Evolutionary conservation across 805 yeast genomes (phyloP).

Genomic region (Komagataella ulmi): DNA sequence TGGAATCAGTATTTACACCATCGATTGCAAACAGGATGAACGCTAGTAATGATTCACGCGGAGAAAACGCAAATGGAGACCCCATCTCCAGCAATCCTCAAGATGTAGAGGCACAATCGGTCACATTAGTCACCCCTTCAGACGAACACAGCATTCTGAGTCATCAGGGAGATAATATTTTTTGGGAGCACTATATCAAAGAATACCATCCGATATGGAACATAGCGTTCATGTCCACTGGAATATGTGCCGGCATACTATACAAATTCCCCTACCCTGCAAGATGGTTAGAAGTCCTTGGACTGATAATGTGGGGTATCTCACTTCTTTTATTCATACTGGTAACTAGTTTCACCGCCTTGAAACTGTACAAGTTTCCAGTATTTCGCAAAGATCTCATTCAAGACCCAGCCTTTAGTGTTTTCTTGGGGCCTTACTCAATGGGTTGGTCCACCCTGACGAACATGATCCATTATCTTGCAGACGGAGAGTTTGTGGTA

Average conservation of each 20-base stretch:
- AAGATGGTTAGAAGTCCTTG: slow-evolving; percentile 9
- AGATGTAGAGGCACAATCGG: not conserved
- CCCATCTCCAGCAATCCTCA: not conserved
- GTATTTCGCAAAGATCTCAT: slow-evolving; percentile 15
- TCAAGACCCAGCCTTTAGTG: slow-evolving; percentile 30
- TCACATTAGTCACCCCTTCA: not conserved
- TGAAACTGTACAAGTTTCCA: slow-evolving; percentile 20
- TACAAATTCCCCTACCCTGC: slow-evolving; percentile 40
- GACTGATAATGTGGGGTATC: slow-evolving; percentile 31
- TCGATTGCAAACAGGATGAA: not conserved
- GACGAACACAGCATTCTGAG: not conserved
- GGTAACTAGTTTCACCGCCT: slow-evolving; percentile 25
- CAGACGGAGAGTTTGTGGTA: slow-evolving; percentile 18
- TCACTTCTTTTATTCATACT: slow-evolving; percentile 34
- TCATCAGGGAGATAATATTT: not conserved
- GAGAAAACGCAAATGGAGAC: not conserved
- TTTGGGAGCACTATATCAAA: slow-evolving; percentile 3
- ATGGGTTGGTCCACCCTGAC: slow-evolving; percentile 69
- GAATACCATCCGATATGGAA: slow-evolving; percentile 44
- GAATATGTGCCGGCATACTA: slow-evolving; percentile 52
- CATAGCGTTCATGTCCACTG: slow-evolving; percentile 77
- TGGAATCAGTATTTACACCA: too few species aligned
- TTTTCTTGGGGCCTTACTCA: slow-evolving; percentile 65
- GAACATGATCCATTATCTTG: slow-evolving; percentile 36
- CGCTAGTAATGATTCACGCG: not conserved